Base-by-base conservation (phyloP, 495 filamentous ascomycete genomes). In the Hypoxylon crocopeplum region DNA sequence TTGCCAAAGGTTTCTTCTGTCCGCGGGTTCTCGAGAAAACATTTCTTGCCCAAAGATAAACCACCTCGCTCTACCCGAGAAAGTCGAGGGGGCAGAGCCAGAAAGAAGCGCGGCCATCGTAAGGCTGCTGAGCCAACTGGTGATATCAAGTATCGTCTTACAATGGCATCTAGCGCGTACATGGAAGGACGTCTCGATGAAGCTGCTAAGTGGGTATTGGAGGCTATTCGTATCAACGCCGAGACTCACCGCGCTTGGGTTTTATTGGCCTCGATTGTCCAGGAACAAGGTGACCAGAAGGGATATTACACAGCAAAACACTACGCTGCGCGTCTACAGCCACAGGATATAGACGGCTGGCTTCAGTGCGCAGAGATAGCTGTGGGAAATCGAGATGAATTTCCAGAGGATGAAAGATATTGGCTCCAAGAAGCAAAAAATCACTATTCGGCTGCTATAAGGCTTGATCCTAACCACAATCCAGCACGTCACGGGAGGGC, bases 181-280 rank as follows among this genome's bases (percentile, higher is more conserved):
- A 83, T 91, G 56, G 78, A 83, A 46, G 78, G 80, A 8, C 78
- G 88, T 37, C 86, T 86, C 67, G 84, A 86, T 21, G 75, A 79
- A 29, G 88, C 91, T 8, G 77, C 84, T 24, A 75, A 84, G 1
- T 76, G 83, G 37, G 82, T 88, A 8, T 75, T 79, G 40, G 83
- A 86, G 65, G 88, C 92, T 8, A 86, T 96, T 46, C 83, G 89
- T 51, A 80, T 87, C 62, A 96, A 96, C 67, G 88, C 89, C 11
- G 92, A 96, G 69, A 90, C 92, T 49, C 88, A 88, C 57, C 79
- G 83, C 16, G 88, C 92, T 21, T 92, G 93, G 82, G 84, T 82
- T 15, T 71, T 93, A 22, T 70, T 94, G 8, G 87, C 89, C 0
- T 84, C 91, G 24, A 85, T 93, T 40, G 85, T 88, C 64, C 69